phyloP scores from a whole-genome alignment of 1,284 basidiomycete genomes.

The Heterobasidion irregulare region DNA sequence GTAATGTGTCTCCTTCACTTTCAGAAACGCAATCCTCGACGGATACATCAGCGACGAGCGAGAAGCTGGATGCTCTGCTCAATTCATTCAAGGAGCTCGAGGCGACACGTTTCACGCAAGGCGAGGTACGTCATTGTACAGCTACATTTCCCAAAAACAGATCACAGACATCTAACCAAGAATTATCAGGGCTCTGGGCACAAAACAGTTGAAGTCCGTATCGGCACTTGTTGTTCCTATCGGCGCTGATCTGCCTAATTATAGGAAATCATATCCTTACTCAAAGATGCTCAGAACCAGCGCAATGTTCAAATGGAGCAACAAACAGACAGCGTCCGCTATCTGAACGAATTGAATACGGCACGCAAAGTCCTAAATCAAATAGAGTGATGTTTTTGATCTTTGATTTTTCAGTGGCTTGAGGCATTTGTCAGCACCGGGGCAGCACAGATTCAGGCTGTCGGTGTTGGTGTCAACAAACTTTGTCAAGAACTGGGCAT shows the following conservation, averaged over 20 bases:
- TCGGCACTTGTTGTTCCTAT: no score
- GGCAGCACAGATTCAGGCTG: conserved; percentile 57
- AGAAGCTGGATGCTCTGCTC: conserved; percentile 10
- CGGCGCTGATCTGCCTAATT: conserved; percentile 20
- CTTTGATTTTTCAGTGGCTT: conserved; percentile 55
- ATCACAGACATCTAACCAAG: neutral
- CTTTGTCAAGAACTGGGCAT: conserved; percentile 46
- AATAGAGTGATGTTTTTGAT: neutral
- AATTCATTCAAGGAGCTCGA: neutral
- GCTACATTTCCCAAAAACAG: neutral
- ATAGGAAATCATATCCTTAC: conserved; percentile 32
- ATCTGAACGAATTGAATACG: conserved; percentile 65
- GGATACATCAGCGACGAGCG: neutral
- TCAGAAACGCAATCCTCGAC: neutral
- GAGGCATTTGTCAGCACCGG: conserved; percentile 73
- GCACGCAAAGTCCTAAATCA: conserved; percentile 26
- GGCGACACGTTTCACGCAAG: neutral
- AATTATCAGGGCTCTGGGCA: no score
- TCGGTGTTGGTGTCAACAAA: conserved; percentile 52
- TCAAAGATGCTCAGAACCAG: conserved; percentile 38
- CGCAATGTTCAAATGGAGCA: conserved; percentile 43
- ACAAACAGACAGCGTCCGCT: conserved; percentile 63
- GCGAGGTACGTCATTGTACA: neutral
- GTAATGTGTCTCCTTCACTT: neutral
- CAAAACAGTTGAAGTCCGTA: no score